phyloP scores from a whole-genome alignment of 148 eudicot genomes.

The Camellia granthamiana region DNA sequence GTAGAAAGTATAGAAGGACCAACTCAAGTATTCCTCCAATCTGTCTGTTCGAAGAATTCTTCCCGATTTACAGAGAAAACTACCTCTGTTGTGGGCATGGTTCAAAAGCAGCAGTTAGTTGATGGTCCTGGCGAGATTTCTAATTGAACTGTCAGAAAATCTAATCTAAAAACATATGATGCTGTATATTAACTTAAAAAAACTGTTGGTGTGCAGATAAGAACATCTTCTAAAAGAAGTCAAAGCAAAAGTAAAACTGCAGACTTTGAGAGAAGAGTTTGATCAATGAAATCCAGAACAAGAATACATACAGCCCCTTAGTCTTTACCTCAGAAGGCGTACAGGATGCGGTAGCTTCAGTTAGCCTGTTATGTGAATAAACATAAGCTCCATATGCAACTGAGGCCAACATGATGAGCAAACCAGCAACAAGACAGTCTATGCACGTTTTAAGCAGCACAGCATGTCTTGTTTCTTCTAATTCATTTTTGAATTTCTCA shows the following conservation, averaged over 20 bases:
- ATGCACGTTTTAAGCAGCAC: constrained; percentile 69
- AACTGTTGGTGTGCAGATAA: neutral
- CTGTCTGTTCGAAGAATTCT: neutral
- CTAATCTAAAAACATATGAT: neutral
- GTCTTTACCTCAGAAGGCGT: constrained; percentile 49
- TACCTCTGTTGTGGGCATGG: neutral
- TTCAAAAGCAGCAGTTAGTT: neutral
- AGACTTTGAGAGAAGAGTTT: neutral
- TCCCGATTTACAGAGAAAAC: neutral
- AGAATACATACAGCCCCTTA: neutral
- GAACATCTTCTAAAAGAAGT: neutral
- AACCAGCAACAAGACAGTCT: constrained; percentile 78
- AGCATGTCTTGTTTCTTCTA: constrained; percentile 65
- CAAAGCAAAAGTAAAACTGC: neutral
- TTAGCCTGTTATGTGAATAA: constrained; percentile 61
- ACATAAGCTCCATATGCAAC: constrained; percentile 70
- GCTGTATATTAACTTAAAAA: neutral
- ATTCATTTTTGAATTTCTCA: constrained; percentile 66
- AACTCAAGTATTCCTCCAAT: neutral
- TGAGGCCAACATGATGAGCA: constrained; percentile 64
- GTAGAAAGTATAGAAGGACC: neutral
- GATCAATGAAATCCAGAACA: neutral
- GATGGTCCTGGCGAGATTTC: neutral
- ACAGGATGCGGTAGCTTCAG: constrained; percentile 78
- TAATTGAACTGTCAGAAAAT: neutral